Evolutionary conservation across 768 basidiomycete species (phyloP).

Genomic region (Psilocybe tampanensis): DNA sequence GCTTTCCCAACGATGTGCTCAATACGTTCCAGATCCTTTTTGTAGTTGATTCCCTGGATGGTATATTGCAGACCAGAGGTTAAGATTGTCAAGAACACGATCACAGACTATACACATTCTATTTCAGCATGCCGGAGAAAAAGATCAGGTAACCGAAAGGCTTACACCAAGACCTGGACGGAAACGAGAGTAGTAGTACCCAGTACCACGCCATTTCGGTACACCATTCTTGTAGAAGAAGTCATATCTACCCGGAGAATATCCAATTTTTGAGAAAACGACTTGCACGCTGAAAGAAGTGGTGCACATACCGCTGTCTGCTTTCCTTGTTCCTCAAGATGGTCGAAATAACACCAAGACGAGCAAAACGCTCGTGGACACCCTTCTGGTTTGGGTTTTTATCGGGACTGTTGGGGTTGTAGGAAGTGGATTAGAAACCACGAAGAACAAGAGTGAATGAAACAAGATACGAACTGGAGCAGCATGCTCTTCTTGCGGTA

Average conservation of each 20-base stretch:
- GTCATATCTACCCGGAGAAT: constrained; percentile 61
- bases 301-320: constrained; percentile 65
- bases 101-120: constrained; percentile 57
- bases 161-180: constrained; percentile 86
- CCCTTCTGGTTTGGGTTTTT: constrained; percentile 89
- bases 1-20: constrained; percentile 63
- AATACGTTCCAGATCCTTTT: constrained; percentile 70
- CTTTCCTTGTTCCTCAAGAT: constrained; percentile 80
- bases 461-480: constrained; percentile 73
- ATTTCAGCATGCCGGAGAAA: constrained; percentile 10
- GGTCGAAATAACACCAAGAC: constrained; percentile 81
- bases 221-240: constrained; percentile 98
- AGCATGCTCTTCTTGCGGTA: constrained; percentile 90
- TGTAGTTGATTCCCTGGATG: constrained; percentile 78
- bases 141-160: constrained; percentile 2
- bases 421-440: neutral
- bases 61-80: constrained; percentile 84
- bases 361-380: constrained; percentile 88
- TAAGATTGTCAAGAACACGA: constrained; percentile 74
- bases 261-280: constrained; percentile 1
- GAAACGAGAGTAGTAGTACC: constrained; percentile 96
- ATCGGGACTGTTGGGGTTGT: constrained; percentile 71
- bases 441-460: neutral
- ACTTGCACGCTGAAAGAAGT: neutral
- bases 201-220: constrained; percentile 93